A percentile compares a stretch with the other conserved stretches of the same genome.
Conservation (phyloP, 441 rosid species). For the Pelargonium australe region DNA sequence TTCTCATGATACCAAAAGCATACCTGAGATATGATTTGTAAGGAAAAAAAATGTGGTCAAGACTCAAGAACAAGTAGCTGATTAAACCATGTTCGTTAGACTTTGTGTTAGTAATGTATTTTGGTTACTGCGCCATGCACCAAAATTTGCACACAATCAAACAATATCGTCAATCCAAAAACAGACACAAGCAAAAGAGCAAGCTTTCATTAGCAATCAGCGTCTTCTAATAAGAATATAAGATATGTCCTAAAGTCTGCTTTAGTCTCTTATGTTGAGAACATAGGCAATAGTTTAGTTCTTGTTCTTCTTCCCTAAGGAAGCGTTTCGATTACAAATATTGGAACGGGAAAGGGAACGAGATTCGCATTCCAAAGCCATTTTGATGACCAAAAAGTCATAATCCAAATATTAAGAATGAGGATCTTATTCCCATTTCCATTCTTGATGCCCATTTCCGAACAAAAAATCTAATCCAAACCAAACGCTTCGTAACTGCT, state of each 20-base stretch:
- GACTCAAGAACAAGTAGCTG: not conserved
- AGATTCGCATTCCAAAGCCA: too few relatives aligned
- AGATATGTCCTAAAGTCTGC: not conserved
- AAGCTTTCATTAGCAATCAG: not conserved
- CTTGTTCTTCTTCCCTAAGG: not conserved
- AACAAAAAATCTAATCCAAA: too few relatives aligned
- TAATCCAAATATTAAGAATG: too few relatives aligned
- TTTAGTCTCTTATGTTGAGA: not conserved
- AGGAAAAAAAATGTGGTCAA: not conserved
- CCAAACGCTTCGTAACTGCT: not conserved
- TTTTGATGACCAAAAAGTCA: too few relatives aligned
- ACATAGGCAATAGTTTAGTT: not conserved
- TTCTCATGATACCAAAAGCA: conserved; percentile 59
- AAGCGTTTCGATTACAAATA: too few relatives aligned
- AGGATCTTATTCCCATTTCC: too few relatives aligned
- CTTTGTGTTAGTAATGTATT: not conserved
- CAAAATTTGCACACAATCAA: not conserved
- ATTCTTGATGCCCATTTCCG: too few relatives aligned
- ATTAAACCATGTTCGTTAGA: not conserved
- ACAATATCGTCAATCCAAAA: not conserved
- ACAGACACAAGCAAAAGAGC: not conserved
- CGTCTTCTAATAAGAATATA: not conserved
- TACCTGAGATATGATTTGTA: conserved; percentile 35
- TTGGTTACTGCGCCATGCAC: not conserved
- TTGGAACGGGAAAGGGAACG: too few relatives aligned